Percentiles rank a stretch among this genome's conserved stretches.
These are phyloP conservation scores for Ganoderma multipileum DNA, from an alignment of 1,284 basidiomycete species.

Conservation along the genomic window DNA sequence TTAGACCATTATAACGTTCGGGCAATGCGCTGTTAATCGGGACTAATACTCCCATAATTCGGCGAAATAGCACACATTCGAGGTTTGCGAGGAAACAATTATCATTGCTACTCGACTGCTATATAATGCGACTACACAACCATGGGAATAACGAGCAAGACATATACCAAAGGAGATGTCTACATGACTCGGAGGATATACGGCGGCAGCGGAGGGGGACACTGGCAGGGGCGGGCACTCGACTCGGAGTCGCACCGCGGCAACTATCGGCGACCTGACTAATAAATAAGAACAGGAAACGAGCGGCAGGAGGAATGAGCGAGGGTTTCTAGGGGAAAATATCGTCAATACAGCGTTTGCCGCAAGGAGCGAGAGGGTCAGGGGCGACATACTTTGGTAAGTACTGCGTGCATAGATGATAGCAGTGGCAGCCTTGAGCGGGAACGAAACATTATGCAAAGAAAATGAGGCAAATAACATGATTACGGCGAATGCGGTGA, in stretches of 20 bases:
- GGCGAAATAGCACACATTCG: neutral
- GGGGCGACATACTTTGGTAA: neutral
- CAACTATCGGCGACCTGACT: neutral
- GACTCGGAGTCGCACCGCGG: neutral
- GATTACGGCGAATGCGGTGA: too few relatives aligned
- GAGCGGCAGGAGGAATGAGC: neutral
- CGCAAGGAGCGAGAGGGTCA: neutral
- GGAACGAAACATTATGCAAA: too few relatives aligned
- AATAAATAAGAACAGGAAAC: neutral
- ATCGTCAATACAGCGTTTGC: neutral
- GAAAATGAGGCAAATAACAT: too few relatives aligned
- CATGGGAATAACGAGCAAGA: neutral
- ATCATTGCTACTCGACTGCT: neutral
- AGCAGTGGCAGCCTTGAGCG: too few relatives aligned
- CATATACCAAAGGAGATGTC: neutral
- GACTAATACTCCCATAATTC: too few relatives aligned
- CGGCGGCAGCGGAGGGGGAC: neutral
- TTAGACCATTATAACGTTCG: neutral
- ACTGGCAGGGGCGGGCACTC: neutral
- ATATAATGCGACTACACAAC: neutral
- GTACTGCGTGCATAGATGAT: neutral
- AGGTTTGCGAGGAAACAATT: neutral
- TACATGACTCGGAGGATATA: neutral
- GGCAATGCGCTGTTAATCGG: neutral
- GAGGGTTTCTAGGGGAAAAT: neutral